Percentiles rank a stretch among this genome's conserved stretches.
Conservation (phyloP, 352 stramenopile genomes). For the Phytophthora vignae region DNA sequence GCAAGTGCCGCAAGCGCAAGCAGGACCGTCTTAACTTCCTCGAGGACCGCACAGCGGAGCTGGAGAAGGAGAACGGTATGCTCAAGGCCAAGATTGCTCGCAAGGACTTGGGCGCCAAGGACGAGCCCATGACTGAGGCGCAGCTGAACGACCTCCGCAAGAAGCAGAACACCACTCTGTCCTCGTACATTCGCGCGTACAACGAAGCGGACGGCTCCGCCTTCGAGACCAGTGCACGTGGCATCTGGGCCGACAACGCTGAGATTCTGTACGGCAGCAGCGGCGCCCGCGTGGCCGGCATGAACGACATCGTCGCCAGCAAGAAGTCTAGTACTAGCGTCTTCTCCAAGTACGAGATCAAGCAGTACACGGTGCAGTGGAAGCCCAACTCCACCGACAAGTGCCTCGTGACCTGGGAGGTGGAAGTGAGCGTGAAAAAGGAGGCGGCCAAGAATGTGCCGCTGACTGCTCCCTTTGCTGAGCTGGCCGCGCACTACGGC, state of each 20-base stretch:
- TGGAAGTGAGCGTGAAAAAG: constrained; percentile 65
- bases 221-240: constrained; percentile 63
- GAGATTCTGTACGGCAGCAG: constrained; percentile 76
- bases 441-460: constrained; percentile 63
- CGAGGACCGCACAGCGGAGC: constrained; percentile 82
- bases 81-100: constrained; percentile 83
- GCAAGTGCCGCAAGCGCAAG: constrained; percentile 91
- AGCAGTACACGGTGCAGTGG: constrained; percentile 85
- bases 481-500: constrained; percentile 60
- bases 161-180: constrained; percentile 82
- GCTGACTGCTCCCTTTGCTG: constrained; percentile 69
- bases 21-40: constrained; percentile 90
- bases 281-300: constrained; percentile 51
- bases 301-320: constrained; percentile 68
- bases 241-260: constrained; percentile 70
- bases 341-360: constrained; percentile 85
- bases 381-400: constrained; percentile 73
- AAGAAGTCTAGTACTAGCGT: constrained; percentile 69
- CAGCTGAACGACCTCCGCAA: constrained; percentile 83
- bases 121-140: constrained; percentile 57
- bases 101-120: constrained; percentile 45
- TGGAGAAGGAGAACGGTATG: constrained; percentile 85
- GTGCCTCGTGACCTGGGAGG: constrained; percentile 78
- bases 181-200: constrained; percentile 77
- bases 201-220: constrained; percentile 59